These are phyloP conservation scores for Amoebophrya sp. DNA, from an alignment of 169 alveolate species.

Conservation along the genomic window DNA sequence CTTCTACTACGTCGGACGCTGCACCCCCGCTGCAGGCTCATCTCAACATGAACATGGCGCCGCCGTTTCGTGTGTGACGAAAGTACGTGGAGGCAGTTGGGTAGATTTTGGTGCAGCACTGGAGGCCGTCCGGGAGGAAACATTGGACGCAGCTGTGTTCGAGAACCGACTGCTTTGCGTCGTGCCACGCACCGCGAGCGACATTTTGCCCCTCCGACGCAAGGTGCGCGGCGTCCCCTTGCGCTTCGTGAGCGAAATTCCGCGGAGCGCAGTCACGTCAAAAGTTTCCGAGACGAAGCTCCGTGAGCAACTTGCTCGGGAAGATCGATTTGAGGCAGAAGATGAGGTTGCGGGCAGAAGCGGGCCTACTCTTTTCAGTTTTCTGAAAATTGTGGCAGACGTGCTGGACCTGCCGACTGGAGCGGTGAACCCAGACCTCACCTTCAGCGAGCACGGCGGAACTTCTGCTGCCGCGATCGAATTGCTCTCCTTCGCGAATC, in stretches of 20 bases:
- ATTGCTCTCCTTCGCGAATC: no score
- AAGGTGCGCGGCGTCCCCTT: neutral
- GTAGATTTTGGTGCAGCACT: neutral
- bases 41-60: no score
- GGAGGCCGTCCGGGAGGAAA: neutral
- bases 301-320: no score
- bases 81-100: neutral
- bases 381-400: no score
- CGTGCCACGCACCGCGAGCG: neutral
- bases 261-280: neutral
- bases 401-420: no score
- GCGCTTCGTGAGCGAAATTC: neutral
- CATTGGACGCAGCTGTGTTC: neutral
- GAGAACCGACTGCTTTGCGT: neutral
- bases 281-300: no score
- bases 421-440: neutral
- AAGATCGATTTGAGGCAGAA: no score
- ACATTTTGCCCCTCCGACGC: neutral
- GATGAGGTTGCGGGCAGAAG: no score
- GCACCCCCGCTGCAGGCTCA: no score
- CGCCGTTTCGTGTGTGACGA: no score
- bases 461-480: neutral
- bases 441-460: neutral
- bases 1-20: no score
- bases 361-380: no score